These are phyloP conservation scores for Trametes villosa DNA, from an alignment of 768 basidiomycete species.

Conservation along the genomic window DNA sequence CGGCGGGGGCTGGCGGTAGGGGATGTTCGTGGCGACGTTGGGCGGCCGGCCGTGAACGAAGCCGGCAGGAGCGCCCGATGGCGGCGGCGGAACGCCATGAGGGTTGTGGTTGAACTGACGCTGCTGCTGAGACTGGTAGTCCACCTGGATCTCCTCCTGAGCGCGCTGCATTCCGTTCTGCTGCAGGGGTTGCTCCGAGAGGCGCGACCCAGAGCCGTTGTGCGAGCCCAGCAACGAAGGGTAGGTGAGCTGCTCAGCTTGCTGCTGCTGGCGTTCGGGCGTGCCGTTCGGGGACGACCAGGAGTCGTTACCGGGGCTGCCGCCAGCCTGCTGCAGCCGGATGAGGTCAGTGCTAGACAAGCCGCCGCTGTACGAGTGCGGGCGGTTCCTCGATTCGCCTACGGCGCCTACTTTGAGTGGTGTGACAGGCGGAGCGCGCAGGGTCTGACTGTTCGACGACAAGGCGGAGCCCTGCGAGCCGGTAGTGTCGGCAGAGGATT, in stretches of 20 bases:
- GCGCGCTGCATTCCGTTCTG: constrained; percentile 26
- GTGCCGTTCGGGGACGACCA: constrained; percentile 34
- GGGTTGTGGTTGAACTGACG: constrained; percentile 54
- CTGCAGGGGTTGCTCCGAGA: constrained; percentile 57
- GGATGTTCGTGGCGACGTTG: constrained; percentile 49
- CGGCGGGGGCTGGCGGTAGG: constrained; percentile 62
- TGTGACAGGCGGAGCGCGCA: constrained; percentile 52
- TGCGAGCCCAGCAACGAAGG: constrained; percentile 64
- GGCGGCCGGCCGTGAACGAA: constrained; percentile 58
- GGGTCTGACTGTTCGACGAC: constrained; percentile 57
- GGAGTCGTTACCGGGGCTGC: constrained; percentile 36
- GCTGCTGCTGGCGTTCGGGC: constrained; percentile 32
- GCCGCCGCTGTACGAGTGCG: constrained; percentile 82
- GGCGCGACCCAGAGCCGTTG: constrained; percentile 40
- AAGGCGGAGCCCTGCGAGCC: constrained; percentile 59
- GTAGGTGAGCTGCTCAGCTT: constrained; percentile 50
- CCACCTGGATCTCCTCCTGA: constrained; percentile 46
- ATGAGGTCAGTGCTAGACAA: constrained; percentile 74
- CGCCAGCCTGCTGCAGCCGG: constrained; percentile 70
- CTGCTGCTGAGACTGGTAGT: constrained; percentile 63
- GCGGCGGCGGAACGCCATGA: constrained; percentile 44
- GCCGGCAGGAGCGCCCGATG: constrained; percentile 40
- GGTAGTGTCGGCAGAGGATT: constrained; percentile 80
- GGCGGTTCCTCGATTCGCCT: constrained; percentile 72
- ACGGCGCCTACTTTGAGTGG: constrained; percentile 56